These are phyloP conservation scores for Phoma sp. DNA, from an alignment of 2,329 filamentous ascomycete genomes.

Conservation along the genomic window DNA sequence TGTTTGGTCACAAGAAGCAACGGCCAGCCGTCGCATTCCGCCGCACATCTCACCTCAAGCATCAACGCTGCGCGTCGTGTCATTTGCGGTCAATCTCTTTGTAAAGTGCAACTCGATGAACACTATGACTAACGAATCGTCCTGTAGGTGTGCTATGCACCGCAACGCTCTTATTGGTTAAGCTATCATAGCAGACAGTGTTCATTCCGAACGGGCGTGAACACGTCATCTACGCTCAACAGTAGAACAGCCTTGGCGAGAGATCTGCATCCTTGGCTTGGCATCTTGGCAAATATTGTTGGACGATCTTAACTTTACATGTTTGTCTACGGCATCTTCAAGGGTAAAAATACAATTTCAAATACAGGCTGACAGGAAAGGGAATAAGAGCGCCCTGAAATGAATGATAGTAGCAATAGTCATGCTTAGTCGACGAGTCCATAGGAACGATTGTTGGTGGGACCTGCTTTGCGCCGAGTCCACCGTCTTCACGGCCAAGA, in stretches of 20 bases:
- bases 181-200: too few relatives aligned
- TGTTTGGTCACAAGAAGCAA: too few relatives aligned
- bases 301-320: not conserved
- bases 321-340: not conserved
- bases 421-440: too few relatives aligned
- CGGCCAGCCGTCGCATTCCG: too few relatives aligned
- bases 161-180: not conserved
- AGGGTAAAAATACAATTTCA: too few relatives aligned
- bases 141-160: not conserved
- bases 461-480: not conserved
- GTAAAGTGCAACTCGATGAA: too few relatives aligned
- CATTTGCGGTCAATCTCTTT: too few relatives aligned
- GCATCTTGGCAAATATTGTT: not conserved
- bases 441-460: not conserved
- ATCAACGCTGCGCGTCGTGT: too few relatives aligned
- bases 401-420: too few relatives aligned
- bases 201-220: too few relatives aligned
- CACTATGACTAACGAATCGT: not conserved
- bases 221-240: not conserved
- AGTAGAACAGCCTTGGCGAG: not conserved
- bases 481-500: constrained; percentile 2
- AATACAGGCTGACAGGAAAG: not conserved
- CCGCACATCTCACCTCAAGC: too few relatives aligned
- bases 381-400: too few relatives aligned
- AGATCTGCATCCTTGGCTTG: not conserved